Evolutionary conservation across 768 basidiomycete species (phyloP), one percentile per base, ranked within the genome.

Genomic region (Clavulina sp.): DNA sequence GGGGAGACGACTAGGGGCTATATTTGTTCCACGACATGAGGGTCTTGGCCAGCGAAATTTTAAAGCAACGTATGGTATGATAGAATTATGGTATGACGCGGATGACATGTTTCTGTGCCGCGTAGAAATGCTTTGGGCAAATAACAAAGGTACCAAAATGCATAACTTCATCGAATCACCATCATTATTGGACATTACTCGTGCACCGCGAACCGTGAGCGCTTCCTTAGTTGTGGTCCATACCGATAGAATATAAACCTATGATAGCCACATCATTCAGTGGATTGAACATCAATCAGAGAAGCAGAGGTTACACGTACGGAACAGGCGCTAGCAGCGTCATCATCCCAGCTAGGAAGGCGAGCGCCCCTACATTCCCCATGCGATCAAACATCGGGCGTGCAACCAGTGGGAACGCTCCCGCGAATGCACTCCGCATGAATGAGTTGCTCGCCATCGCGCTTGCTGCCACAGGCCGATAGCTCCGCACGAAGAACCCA

Each of bases 281-380:
- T 21, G 31, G 26, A 23, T 18, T 4, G 31, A 48, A 43, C 36
- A 47, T 38, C 21, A 16, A 52, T 29, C 1, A 19, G 18, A 49
- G 26, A 21, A 18, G 5, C 21, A 21, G 33, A 9, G 5, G 9
- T n/a, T n/a, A n/a, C n/a, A 61, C 60, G 51, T 51, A 65, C 49
- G 69, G 69, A 18, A 69, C 52, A 0, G 82, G 82, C 1, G 73
- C 71, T 70, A 80, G 74, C 18, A 79, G 43, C 2, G 73, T 71
- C 52, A 73, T 71, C 7, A 84, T 60, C 1, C 81, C 80, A 1
- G 76, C 82, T 18, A 84, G 59, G n/a, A 84, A 68, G 13, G 78
- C 81, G 0, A 77, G 80, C 1, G 80, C 81, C 0, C 82, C 83
- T 0, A 80, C 80, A 0, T 78, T 76, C 0, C 82, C 80, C 4